phyloP scores from a whole-genome alignment of 495 filamentous ascomycete genomes.

The Lepraria neglecta region DNA sequence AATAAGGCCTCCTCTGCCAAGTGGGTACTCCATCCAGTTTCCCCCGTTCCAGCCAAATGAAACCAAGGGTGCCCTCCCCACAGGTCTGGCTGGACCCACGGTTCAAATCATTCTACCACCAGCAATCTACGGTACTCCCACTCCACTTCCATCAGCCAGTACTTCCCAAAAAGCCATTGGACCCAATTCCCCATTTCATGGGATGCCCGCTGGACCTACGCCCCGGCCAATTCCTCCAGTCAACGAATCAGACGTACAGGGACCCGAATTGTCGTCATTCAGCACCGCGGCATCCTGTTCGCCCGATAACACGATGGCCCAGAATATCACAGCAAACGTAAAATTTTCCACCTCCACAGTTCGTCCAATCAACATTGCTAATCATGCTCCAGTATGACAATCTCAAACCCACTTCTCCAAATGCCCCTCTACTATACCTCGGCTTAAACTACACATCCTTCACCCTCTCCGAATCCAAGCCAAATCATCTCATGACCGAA shows the following conservation, averaged over 20 bases:
- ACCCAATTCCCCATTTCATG: not conserved
- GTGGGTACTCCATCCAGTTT: not conserved
- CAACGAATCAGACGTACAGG: not conserved
- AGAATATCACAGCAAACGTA: constrained; percentile 15
- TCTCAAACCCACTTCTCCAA: constrained; percentile 4
- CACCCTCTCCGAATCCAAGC: constrained; percentile 5
- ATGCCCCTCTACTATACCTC: constrained; percentile 14
- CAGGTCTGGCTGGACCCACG: not conserved
- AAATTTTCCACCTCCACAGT: not conserved
- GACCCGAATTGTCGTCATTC: not conserved
- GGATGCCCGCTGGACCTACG: not conserved
- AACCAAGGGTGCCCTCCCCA: not conserved
- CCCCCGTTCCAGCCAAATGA: not conserved
- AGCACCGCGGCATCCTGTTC: not conserved
- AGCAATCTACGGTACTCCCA: not conserved
- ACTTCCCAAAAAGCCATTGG: not conserved
- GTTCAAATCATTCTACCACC: not conserved
- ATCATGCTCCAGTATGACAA: not conserved
- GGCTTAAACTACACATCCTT: constrained; percentile 21
- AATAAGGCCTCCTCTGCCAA: not conserved
- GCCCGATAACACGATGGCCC: constrained; percentile 5
- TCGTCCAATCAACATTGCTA: not conserved
- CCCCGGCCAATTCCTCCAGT: not conserved
- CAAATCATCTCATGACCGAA: constrained; percentile 9
- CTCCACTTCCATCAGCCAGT: not conserved